Evolutionary conservation across 306 rosid genomes (phyloP).

Genomic region (Lathyrus aphaca): DNA sequence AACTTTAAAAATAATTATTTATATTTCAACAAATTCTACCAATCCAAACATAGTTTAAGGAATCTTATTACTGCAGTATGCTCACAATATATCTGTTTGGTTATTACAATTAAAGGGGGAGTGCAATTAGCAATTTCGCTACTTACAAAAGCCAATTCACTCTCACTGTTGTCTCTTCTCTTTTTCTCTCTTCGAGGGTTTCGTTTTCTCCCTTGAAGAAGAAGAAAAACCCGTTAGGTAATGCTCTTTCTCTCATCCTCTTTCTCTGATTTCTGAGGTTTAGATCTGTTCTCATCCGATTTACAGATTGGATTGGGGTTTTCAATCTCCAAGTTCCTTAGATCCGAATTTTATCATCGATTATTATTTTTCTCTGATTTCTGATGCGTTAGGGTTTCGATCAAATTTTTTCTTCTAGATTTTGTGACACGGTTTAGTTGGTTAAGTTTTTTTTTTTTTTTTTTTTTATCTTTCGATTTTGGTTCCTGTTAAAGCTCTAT

Average conservation of each 20-base stretch:
- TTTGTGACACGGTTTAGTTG: not conserved
- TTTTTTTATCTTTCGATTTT: not conserved
- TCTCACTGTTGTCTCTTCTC: not conserved
- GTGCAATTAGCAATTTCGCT: slow-evolving; percentile 11
- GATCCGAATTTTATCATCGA: not conserved
- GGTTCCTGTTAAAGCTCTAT: not conserved
- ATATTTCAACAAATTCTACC: too few relatives aligned
- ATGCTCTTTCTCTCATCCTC: slow-evolving; percentile 4
- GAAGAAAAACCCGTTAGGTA: slow-evolving; percentile 31
- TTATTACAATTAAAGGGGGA: not conserved
- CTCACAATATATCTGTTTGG: too few relatives aligned
- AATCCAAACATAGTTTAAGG: too few relatives aligned
- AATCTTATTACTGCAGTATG: too few relatives aligned
- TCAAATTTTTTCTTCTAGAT: not conserved
- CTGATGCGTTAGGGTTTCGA: not conserved
- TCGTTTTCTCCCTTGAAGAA: slow-evolving; percentile 18
- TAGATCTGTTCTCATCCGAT: slow-evolving; percentile 15
- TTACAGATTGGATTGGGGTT: slow-evolving; percentile 5
- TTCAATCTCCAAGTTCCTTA: not conserved
- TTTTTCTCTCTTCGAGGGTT: slow-evolving; percentile 40
- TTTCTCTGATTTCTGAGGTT: slow-evolving; percentile 8
- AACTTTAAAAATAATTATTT: too few relatives aligned
- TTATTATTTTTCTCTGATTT: not conserved
- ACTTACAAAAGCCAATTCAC: slow-evolving; percentile 10
- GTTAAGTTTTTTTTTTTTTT: not conserved